Conservation (phyloP, 306 rosid species). For the Sindora glabra region DNA sequence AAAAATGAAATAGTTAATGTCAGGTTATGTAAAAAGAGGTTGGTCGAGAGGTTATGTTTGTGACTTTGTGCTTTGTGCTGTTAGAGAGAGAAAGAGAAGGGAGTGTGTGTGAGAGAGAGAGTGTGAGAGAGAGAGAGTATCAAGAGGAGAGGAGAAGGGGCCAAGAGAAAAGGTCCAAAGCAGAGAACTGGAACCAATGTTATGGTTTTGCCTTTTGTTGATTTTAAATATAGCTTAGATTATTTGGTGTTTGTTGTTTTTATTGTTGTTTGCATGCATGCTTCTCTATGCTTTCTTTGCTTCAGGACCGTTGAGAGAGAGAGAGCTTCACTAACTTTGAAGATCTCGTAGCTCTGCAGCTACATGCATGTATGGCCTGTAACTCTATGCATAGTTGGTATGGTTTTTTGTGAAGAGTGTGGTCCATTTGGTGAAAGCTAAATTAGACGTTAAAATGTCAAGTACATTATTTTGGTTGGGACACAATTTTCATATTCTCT, state of each 20-base stretch:
- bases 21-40: too few species aligned
- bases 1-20: too few species aligned
- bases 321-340: slow-evolving; percentile 1
- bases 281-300: slow-evolving; percentile 13
- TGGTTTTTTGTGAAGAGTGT: slow-evolving; percentile 5
- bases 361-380: slow-evolving; percentile 26
- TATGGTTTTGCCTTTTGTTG: slow-evolving; percentile 30
- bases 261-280: slow-evolving; percentile 45
- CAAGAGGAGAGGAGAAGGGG: slow-evolving; percentile 45
- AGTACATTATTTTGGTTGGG: too few species aligned
- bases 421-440: slow-evolving; percentile 23
- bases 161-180: slow-evolving; percentile 80
- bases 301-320: slow-evolving; percentile 38
- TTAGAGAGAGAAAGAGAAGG: background rate
- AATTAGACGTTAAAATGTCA: background rate
- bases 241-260: slow-evolving; percentile 51
- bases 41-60: too few species aligned
- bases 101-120: slow-evolving; percentile 5
- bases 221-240: slow-evolving; percentile 30
- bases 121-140: slow-evolving; percentile 32
- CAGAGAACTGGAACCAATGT: slow-evolving; percentile 70
- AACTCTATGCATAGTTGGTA: background rate
- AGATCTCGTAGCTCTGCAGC: background rate
- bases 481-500: too few species aligned
- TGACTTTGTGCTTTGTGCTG: too few species aligned